phyloP scores from a whole-genome alignment of 2,329 filamentous ascomycete genomes.

The Dactylonectria estremocensis region DNA sequence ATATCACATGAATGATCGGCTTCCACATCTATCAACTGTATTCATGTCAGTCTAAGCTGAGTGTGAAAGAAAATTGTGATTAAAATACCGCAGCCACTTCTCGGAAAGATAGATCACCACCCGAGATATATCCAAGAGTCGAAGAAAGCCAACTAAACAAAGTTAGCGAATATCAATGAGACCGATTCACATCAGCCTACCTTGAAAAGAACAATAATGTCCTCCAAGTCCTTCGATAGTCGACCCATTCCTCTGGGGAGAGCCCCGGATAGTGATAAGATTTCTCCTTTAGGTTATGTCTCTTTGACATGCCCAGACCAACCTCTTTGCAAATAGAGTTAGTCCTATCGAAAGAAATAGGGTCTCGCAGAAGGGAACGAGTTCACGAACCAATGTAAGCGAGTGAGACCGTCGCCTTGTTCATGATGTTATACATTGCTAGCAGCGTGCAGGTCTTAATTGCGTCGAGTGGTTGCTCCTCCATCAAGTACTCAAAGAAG shows the following conservation, averaged over 20 bases:
- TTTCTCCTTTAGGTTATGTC: constrained; percentile 17
- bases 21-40: too few relatives aligned
- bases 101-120: not conserved
- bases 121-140: constrained; percentile 1
- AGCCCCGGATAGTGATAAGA: not conserved
- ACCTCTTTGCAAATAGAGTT: constrained; percentile 4
- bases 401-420: constrained; percentile 12
- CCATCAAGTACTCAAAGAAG: not conserved
- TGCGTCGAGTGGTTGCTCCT: constrained; percentile 3
- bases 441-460: constrained; percentile 4
- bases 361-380: too few relatives aligned
- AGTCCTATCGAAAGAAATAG: too few relatives aligned
- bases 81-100: not conserved
- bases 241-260: constrained; percentile 14
- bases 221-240: constrained; percentile 21
- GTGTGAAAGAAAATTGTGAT: not conserved
- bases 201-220: constrained; percentile 30
- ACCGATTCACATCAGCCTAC: not conserved
- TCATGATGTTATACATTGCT: constrained; percentile 10
- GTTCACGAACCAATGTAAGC: constrained; percentile 17
- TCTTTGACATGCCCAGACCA: not conserved
- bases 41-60: not conserved
- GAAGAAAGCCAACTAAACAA: constrained; percentile 7
- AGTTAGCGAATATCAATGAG: not conserved
- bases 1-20: too few relatives aligned